phyloP scores from a whole-genome alignment of 2,329 filamentous ascomycete species.

The Hypoxylon sp. region DNA sequence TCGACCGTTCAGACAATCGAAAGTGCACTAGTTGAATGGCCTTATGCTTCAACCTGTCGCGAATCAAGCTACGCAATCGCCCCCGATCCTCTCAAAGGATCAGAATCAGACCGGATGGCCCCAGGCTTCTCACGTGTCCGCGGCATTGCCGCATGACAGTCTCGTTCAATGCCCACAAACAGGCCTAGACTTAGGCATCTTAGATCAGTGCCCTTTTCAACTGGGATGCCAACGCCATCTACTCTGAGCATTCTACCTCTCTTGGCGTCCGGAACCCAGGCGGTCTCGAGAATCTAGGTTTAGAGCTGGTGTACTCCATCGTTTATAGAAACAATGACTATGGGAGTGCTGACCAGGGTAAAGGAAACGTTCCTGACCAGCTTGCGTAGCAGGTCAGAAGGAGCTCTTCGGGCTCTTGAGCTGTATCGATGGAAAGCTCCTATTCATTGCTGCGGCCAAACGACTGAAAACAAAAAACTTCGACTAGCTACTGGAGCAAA shows the following conservation, averaged over 20 bases:
- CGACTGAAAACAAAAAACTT: not conserved
- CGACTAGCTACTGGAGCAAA: not conserved
- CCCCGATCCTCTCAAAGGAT: not conserved
- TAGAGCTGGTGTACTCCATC: not conserved
- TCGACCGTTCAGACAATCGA: too few species aligned
- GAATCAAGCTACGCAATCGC: too few species aligned
- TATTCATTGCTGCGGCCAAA: not conserved
- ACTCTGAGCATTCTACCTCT: not conserved
- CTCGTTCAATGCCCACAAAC: not conserved
- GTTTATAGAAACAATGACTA: not conserved
- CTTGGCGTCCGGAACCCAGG: not conserved
- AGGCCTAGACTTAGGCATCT: not conserved
- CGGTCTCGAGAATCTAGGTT: not conserved
- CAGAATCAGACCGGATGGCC: too few species aligned
- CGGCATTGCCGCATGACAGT: not conserved
- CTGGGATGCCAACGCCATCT: not conserved
- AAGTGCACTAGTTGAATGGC: too few species aligned
- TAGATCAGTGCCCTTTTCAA: not conserved
- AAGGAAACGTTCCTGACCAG: not conserved
- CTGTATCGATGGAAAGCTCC: not conserved
- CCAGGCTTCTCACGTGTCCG: too few species aligned
- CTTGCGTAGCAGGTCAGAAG: not conserved
- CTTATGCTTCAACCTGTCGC: too few species aligned
- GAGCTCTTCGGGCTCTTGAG: not conserved
- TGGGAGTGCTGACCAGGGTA: not conserved